Percentiles rank a stretch among this genome's conserved stretches.
Evolutionary conservation across 108 stramenopile genomes (phyloP).

Genomic region (Pseudonitzschia pungens): DNA sequence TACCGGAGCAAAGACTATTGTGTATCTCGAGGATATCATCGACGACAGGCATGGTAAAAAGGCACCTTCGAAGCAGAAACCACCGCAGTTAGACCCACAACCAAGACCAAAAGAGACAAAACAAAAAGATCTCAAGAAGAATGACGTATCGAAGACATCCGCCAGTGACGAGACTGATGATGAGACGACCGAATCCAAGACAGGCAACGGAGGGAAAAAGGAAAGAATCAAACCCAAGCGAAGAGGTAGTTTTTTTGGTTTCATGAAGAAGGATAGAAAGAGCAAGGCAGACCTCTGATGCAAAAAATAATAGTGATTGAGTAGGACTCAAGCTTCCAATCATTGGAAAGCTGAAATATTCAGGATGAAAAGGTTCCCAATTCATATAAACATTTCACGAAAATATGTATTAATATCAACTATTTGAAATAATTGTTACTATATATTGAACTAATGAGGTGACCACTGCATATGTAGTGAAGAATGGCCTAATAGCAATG

Average conservation of each 20-base stretch:
- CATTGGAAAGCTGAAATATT: too few relatives aligned
- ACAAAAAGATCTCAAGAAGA: background rate
- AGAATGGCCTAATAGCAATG: too few relatives aligned
- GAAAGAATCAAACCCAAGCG: background rate
- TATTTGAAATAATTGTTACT: too few relatives aligned
- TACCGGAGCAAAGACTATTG: background rate
- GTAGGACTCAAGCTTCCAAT: too few relatives aligned
- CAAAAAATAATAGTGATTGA: too few relatives aligned
- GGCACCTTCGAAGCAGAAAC: background rate
- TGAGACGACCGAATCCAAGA: background rate
- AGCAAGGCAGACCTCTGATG: background rate
- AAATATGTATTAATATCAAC: too few relatives aligned
- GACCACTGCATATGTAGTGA: too few relatives aligned
- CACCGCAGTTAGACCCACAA: background rate
- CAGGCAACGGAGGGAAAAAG: background rate
- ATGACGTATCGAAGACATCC: background rate
- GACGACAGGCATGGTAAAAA: background rate
- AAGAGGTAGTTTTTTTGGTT: background rate
- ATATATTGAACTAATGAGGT: too few relatives aligned
- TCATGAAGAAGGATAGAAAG: constrained; percentile 13
- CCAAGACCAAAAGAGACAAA: background rate
- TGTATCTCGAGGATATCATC: constrained; percentile 17
- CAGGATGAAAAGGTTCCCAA: too few relatives aligned
- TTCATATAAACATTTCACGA: too few relatives aligned
- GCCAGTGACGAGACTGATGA: background rate